phyloP scores from a whole-genome alignment of 2,329 filamentous ascomycete species.

The Ascochyta fabae region DNA sequence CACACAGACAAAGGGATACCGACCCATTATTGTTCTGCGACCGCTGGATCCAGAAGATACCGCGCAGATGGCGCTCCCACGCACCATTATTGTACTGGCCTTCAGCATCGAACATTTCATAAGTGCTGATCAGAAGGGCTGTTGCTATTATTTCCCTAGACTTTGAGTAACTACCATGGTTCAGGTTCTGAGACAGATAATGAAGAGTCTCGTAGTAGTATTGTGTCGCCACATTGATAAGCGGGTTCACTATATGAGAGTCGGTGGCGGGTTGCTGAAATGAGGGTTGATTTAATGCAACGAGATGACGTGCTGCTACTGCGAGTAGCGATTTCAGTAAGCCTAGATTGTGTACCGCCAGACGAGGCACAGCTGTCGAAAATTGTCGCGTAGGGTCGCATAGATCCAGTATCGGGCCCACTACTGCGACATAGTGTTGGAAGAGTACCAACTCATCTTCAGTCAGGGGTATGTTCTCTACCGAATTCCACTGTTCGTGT shows the following conservation, averaged over 20 bases:
- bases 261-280: constrained; percentile 16
- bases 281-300: constrained; percentile 44
- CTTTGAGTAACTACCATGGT: constrained; percentile 63
- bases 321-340: constrained; percentile 65
- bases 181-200: constrained; percentile 66
- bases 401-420: constrained; percentile 53
- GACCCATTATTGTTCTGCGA: constrained; percentile 63
- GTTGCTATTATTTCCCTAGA: constrained; percentile 66
- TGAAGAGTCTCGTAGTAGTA: constrained; percentile 70
- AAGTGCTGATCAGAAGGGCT: constrained; percentile 66
- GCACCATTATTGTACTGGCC: constrained; percentile 51
- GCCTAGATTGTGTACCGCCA: constrained; percentile 60
- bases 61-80: constrained; percentile 69
- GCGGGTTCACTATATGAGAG: constrained; percentile 35
- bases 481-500: constrained; percentile 37
- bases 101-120: constrained; percentile 70
- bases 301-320: constrained; percentile 60
- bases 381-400: constrained; percentile 53
- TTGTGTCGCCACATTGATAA: constrained; percentile 51
- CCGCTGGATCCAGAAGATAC: constrained; percentile 71
- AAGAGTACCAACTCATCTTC: constrained; percentile 50
- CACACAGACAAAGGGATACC: not conserved
- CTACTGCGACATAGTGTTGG: constrained; percentile 47
- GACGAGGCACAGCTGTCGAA: constrained; percentile 39
- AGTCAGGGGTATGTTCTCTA: constrained; percentile 34